Percentiles rank a stretch among this genome's conserved stretches.
These are phyloP conservation scores for Penicillium fuscoglaucum DNA, from an alignment of 2,329 filamentous ascomycete species.

Conservation along the genomic window DNA sequence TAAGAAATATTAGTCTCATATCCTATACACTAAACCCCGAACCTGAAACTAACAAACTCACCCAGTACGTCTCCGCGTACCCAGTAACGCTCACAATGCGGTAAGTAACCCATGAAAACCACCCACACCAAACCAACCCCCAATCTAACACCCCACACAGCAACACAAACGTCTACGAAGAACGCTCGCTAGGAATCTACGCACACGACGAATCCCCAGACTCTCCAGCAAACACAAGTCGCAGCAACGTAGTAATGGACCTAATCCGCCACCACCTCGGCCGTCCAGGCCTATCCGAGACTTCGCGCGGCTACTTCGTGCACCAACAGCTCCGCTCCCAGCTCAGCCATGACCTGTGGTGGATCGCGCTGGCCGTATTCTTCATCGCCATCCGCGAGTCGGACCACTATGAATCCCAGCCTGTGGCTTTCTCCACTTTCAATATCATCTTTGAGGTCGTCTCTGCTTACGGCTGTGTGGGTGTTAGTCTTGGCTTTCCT, in stretches of 20 bases:
- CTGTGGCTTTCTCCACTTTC: constrained; percentile 58
- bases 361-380: constrained; percentile 61
- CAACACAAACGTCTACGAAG: constrained; percentile 71
- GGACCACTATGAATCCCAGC: constrained; percentile 53
- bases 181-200: constrained; percentile 60
- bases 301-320: constrained; percentile 51
- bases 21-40: neutral
- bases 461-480: constrained; percentile 62
- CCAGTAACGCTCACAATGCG: constrained; percentile 39
- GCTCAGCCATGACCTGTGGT: constrained; percentile 67
- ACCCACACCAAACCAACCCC: neutral
- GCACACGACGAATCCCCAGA: constrained; percentile 33
- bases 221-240: constrained; percentile 19
- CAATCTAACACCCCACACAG: constrained; percentile 35
- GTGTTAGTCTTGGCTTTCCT: constrained; percentile 59
- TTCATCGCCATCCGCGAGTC: constrained; percentile 63
- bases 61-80: constrained; percentile 38
- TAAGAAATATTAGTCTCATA: constrained; percentile 9
- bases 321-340: constrained; percentile 63
- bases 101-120: constrained; percentile 11
- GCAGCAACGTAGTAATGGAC: constrained; percentile 27
- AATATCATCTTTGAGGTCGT: constrained; percentile 55
- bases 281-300: constrained; percentile 26
- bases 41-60: constrained; percentile 11
- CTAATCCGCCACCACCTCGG: constrained; percentile 30